Conservation (phyloP, 2,329 filamentous ascomycete species). For the Penicillium nordicum region DNA sequence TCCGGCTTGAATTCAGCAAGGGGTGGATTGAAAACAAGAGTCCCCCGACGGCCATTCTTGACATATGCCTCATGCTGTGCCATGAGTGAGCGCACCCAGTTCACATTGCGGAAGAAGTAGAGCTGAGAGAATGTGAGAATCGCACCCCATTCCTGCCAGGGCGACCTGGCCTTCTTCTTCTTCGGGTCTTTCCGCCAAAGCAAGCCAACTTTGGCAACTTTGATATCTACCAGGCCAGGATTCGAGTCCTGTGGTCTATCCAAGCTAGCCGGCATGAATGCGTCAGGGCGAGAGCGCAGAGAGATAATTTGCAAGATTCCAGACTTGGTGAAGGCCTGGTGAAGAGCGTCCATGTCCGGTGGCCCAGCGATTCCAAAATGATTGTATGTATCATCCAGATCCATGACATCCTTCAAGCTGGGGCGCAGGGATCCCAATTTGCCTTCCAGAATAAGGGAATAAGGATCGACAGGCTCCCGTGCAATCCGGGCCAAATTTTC, state of each 20-base stretch:
- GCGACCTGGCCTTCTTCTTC: conserved; percentile 89
- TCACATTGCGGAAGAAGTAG: conserved; percentile 91
- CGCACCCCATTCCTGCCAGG: conserved; percentile 98
- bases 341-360: conserved; percentile 75
- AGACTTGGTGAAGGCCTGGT: conserved; percentile 85
- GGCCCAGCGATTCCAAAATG: conserved; percentile 74
- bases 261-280: conserved; percentile 86
- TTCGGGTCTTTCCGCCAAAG: conserved; percentile 93
- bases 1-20: conserved; percentile 91
- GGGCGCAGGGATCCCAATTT: conserved; percentile 80
- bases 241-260: conserved; percentile 82
- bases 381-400: conserved; percentile 85
- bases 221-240: conserved; percentile 93
- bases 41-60: conserved; percentile 70
- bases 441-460: conserved; percentile 86
- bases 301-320: conserved; percentile 94
- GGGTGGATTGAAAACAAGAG: conserved; percentile 86
- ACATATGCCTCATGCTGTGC: conserved; percentile 80
- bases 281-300: conserved; percentile 85
- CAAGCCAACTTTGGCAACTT: conserved; percentile 91
- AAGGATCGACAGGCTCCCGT: conserved; percentile 90
- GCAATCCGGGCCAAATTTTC: conserved; percentile 63
- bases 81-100: conserved; percentile 89
- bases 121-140: conserved; percentile 94
- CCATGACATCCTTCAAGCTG: conserved; percentile 85